Percentiles rank a stretch among this genome's conserved stretches.
These are phyloP conservation scores for Wakefieldia striispora DNA, from an alignment of 768 basidiomycete genomes.

Conservation along the genomic window DNA sequence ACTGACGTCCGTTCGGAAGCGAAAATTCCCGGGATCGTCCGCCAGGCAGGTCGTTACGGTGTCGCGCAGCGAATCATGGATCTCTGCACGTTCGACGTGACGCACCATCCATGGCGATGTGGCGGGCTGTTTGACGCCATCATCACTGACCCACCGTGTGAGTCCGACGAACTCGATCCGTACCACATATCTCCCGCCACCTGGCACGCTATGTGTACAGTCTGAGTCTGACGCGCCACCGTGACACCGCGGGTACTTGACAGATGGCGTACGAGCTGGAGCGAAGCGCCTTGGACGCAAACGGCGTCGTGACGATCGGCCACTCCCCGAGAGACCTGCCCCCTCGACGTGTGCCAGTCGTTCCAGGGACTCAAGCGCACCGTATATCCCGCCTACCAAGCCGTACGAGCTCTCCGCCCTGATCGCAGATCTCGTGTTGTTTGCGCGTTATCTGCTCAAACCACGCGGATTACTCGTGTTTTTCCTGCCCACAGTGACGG, in stretches of 20 bases:
- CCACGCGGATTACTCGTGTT: constrained; percentile 90
- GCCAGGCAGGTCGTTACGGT: constrained; percentile 84
- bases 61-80: constrained; percentile 73
- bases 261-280: constrained; percentile 90
- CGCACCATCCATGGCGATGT: constrained; percentile 82
- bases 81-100: constrained; percentile 91
- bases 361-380: constrained; percentile 44
- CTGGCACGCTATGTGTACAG: too few relatives aligned
- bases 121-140: constrained; percentile 93
- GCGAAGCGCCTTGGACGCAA: constrained; percentile 79
- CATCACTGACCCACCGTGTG: constrained; percentile 92
- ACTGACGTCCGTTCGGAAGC: constrained; percentile 22
- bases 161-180: constrained; percentile 26
- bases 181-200: neutral
- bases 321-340: constrained; percentile 22
- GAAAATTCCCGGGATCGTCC: constrained; percentile 64
- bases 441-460: constrained; percentile 81
- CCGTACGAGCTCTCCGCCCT: constrained; percentile 91
- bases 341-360: neutral
- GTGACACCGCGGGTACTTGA: neutral
- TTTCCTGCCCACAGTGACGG: constrained; percentile 90
- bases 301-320: constrained; percentile 34
- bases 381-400: constrained; percentile 85
- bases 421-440: constrained; percentile 73
- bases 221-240: neutral